Evolutionary conservation across 2,329 filamentous ascomycete species (phyloP).

Genomic region (Trichoderma sp.): DNA sequence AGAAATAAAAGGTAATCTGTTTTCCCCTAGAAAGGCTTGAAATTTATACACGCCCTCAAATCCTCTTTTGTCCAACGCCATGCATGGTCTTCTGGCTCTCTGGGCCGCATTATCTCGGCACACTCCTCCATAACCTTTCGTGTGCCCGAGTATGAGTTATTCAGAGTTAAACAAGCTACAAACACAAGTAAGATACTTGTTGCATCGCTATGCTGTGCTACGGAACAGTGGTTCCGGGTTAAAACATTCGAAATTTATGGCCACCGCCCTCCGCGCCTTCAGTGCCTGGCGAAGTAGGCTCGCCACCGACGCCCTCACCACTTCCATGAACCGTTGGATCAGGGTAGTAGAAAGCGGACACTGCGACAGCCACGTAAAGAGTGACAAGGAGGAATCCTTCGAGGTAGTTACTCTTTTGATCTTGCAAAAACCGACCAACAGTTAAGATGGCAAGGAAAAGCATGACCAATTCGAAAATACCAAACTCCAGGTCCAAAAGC

Average conservation of each 20-base stretch:
- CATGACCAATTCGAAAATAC: slow-evolving; percentile 73
- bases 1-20: not conserved
- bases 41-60: not conserved
- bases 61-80: not conserved
- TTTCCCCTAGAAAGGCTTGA: not conserved
- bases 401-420: slow-evolving; percentile 74
- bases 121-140: not conserved
- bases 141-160: not conserved
- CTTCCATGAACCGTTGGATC: slow-evolving; percentile 37
- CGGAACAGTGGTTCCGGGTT: not conserved
- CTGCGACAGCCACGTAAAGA: slow-evolving; percentile 53
- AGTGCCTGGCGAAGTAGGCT: not conserved
- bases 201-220: not conserved
- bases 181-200: not conserved
- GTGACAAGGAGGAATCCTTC: slow-evolving; percentile 68
- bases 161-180: not conserved
- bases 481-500: slow-evolving; percentile 70
- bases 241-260: not conserved
- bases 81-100: not conserved
- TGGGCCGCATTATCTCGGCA: not conserved
- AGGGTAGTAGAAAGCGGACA: slow-evolving; percentile 59
- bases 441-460: slow-evolving; percentile 74
- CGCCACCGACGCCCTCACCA: not conserved
- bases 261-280: not conserved
- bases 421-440: slow-evolving; percentile 72